These are phyloP conservation scores for Aspergillus sclerotiicarbonarius DNA, from an alignment of 495 filamentous ascomycete genomes.

Conservation along the genomic window DNA sequence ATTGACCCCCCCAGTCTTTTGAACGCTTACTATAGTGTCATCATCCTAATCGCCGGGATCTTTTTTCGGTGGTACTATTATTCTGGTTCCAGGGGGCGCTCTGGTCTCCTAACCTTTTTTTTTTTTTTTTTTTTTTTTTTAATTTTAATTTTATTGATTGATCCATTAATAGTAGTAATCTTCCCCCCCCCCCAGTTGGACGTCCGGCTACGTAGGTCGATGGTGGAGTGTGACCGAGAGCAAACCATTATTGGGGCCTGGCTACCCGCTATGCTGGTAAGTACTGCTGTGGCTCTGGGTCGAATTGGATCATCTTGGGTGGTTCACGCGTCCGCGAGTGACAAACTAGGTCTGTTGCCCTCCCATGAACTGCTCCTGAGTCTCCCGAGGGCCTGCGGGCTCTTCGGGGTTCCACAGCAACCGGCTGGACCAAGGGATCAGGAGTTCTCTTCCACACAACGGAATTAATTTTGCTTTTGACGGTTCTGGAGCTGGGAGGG, in stretches of 20 bases:
- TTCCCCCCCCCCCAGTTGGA: background rate
- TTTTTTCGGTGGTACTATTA: background rate
- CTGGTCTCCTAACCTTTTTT: background rate
- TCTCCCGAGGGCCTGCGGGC: background rate
- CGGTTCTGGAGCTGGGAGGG: too few relatives aligned
- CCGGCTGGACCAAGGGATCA: slow-evolving; percentile 2
- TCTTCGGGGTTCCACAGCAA: slow-evolving; percentile 7
- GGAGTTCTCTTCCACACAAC: background rate
- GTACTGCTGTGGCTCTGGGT: background rate
- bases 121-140: too few relatives aligned
- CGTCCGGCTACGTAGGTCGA: background rate
- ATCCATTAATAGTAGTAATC: background rate
- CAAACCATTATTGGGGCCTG: background rate
- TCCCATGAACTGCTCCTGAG: background rate
- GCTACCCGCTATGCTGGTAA: background rate
- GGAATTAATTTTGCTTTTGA: background rate
- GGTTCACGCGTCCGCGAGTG: background rate
- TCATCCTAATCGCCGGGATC: background rate
- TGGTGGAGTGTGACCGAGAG: background rate
- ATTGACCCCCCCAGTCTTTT: background rate
- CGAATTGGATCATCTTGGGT: background rate
- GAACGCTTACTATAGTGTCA: background rate
- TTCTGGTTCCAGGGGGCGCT: background rate
- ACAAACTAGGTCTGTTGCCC: slow-evolving; percentile 1
- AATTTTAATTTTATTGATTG: background rate